Conservation (phyloP, 2,329 filamentous ascomycete genomes). For the Xylariomycetidae sp. region DNA sequence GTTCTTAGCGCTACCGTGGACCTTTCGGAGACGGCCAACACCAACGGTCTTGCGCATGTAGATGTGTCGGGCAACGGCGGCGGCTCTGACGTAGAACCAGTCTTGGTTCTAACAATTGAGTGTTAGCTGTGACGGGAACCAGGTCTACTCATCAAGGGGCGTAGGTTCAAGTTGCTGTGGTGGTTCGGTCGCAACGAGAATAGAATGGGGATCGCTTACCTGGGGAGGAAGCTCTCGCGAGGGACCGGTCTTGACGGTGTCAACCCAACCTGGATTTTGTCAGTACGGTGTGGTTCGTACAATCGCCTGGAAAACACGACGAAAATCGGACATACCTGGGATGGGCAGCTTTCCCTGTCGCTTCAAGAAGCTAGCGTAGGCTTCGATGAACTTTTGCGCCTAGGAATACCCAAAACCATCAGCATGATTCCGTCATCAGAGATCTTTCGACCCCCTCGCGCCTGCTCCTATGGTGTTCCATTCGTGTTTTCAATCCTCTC, state of each 20-base stretch:
- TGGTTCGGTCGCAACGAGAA: neutral
- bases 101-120: slow-evolving; percentile 98
- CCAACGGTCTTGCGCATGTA: slow-evolving; percentile 99
- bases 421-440: slow-evolving; percentile 72
- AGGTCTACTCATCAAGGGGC: neutral
- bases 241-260: slow-evolving; percentile 97
- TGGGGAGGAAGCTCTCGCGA: slow-evolving; percentile 62
- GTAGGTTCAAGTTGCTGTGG: neutral
- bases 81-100: slow-evolving; percentile 92
- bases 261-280: slow-evolving; percentile 73
- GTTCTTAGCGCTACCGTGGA: slow-evolving; percentile 96
- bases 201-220: neutral
- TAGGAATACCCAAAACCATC: slow-evolving; percentile 49
- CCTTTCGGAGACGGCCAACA: slow-evolving; percentile 75
- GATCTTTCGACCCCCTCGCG: slow-evolving; percentile 69
- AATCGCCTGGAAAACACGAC: no score
- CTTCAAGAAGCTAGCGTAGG: slow-evolving; percentile 88
- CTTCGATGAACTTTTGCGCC: slow-evolving; percentile 85
- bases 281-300: no score
- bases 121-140: no score
- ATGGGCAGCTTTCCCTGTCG: slow-evolving; percentile 89
- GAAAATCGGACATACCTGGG: slow-evolving; percentile 76
- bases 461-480: slow-evolving; percentile 48
- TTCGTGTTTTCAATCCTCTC: slow-evolving; percentile 5
- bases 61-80: slow-evolving; percentile 93